phyloP scores from a whole-genome alignment of 352 stramenopile genomes.

The Stramenopiles sp. region DNA sequence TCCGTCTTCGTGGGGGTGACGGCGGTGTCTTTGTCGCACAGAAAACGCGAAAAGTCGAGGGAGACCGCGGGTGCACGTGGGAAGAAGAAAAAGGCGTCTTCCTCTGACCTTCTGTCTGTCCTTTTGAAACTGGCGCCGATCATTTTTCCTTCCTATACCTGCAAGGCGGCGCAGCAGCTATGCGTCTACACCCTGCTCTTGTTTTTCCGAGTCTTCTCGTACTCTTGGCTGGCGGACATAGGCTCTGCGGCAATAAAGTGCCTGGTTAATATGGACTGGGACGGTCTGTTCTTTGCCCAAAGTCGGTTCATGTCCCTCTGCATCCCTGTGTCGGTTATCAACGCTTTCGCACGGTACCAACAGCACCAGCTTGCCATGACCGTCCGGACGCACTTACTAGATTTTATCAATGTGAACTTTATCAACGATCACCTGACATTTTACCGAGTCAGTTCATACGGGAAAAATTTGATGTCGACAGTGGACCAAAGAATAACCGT shows the following conservation, averaged over 20 bases:
- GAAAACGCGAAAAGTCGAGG: not conserved
- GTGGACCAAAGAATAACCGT: not conserved
- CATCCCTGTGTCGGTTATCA: slow-evolving; percentile 5
- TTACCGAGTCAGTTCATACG: not conserved
- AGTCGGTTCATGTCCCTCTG: not conserved
- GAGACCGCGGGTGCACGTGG: not conserved
- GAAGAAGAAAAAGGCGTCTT: not conserved
- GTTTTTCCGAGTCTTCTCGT: not conserved
- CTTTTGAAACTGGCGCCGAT: not conserved
- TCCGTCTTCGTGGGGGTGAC: not conserved
- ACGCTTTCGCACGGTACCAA: not conserved
- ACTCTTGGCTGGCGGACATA: not conserved
- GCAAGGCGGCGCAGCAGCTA: not conserved
- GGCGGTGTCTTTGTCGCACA: not conserved
- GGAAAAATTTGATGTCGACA: not conserved
- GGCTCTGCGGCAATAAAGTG: not conserved
- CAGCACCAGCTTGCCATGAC: not conserved
- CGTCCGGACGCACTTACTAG: not conserved
- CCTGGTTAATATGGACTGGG: slow-evolving; percentile 10
- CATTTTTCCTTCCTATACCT: not conserved
- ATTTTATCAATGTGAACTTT: not conserved
- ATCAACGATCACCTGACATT: not conserved
- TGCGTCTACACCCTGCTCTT: not conserved
- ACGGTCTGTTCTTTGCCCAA: not conserved
- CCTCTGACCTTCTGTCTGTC: not conserved